Conservation (phyloP, 108 stramenopile genomes). For the Parmales sp. region DNA sequence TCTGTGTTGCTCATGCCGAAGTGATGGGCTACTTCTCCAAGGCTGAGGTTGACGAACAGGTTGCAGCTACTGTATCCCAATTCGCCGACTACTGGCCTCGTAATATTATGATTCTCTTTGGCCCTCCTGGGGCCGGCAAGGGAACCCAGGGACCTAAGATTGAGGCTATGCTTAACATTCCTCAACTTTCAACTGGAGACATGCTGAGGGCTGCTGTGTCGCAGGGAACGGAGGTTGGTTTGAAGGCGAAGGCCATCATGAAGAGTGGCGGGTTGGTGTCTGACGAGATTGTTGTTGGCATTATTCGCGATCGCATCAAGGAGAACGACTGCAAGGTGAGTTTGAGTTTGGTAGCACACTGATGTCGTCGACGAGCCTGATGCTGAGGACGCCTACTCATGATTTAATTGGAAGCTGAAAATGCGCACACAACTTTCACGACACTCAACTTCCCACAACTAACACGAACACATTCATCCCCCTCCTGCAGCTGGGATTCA, state of each 20-base stretch:
- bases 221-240: constrained; percentile 84
- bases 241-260: constrained; percentile 94
- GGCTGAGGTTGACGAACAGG: too few relatives aligned
- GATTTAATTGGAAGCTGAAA: too few relatives aligned
- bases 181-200: constrained; percentile 89
- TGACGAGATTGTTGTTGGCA: constrained; percentile 92
- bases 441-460: too few relatives aligned
- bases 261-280: constrained; percentile 89
- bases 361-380: too few relatives aligned
- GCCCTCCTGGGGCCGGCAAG: constrained; percentile 59
- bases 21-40: too few relatives aligned
- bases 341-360: too few relatives aligned
- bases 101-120: constrained; percentile 64
- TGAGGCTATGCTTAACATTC: constrained; percentile 65
- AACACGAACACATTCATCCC: too few relatives aligned
- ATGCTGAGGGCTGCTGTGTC: constrained; percentile 98
- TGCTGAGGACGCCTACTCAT: too few relatives aligned
- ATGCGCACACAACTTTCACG: too few relatives aligned
- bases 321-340: constrained; percentile 75
- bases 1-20: too few relatives aligned
- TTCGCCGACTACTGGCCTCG: constrained; percentile 82
- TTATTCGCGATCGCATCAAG: constrained; percentile 85
- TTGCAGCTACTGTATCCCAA: constrained; percentile 12
- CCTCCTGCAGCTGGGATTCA: constrained; percentile 97
- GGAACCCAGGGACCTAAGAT: constrained; percentile 84